phyloP scores from a whole-genome alignment of 208 protist species.

The Sergeia podlipaevii region DNA sequence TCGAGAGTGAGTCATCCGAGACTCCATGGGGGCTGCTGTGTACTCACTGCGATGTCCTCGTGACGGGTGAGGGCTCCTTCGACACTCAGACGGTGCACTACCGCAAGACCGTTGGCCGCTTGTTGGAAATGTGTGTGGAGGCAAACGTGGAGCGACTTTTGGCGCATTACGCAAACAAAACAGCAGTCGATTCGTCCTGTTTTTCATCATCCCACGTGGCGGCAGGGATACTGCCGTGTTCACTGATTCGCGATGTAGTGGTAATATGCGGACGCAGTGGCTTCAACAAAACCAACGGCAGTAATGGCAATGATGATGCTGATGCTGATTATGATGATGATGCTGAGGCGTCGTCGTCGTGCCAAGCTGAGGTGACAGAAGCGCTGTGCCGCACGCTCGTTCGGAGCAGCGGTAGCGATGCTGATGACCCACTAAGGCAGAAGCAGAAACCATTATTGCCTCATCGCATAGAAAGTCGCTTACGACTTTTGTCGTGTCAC shows the following conservation, averaged over 20 bases:
- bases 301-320: no score
- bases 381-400: constrained; percentile 15
- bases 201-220: neutral
- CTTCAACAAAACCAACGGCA: no score
- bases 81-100: constrained; percentile 59
- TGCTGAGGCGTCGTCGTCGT: no score
- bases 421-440: no score
- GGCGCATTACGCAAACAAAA: constrained; percentile 2
- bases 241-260: constrained; percentile 17
- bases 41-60: constrained; percentile 28
- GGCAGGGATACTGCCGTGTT: neutral
- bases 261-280: constrained; percentile 35
- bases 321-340: no score
- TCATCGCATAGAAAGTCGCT: no score
- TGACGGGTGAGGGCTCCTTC: constrained; percentile 78
- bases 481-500: no score
- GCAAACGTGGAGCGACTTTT: constrained; percentile 38
- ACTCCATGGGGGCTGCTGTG: constrained; percentile 19
- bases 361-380: constrained; percentile 9
- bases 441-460: no score
- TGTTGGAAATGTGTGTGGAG: constrained; percentile 68
- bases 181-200: neutral
- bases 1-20: constrained; percentile 6
- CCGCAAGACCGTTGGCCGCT: constrained; percentile 64
- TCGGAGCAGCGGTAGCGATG: neutral